Percentiles rank a stretch among this genome's conserved stretches.
phyloP scores from a whole-genome alignment of 345 rosid species.

The Populus alba region DNA sequence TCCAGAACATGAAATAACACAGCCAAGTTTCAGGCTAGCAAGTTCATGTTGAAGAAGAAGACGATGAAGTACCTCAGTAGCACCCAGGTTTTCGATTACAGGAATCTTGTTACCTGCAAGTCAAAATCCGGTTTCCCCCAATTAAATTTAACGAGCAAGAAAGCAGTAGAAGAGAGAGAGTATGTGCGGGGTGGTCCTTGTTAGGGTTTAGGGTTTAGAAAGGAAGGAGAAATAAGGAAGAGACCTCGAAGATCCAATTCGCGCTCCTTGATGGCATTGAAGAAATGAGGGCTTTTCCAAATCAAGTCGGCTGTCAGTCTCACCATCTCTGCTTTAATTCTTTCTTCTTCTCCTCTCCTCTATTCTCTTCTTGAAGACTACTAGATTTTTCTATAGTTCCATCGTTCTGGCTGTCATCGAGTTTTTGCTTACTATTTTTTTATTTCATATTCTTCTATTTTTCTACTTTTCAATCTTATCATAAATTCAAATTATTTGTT shows the following conservation, averaged over 20 bases:
- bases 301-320: conserved; percentile 96
- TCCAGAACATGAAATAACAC: too few species aligned
- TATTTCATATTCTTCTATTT: too few species aligned
- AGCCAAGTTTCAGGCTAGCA: not conserved
- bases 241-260: conserved; percentile 95
- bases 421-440: too few species aligned
- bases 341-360: not conserved
- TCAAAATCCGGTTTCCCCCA: not conserved
- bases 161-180: not conserved
- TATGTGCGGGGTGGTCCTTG: not conserved
- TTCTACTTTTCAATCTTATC: too few species aligned
- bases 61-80: conserved; percentile 67
- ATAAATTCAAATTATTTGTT: too few species aligned
- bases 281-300: conserved; percentile 98
- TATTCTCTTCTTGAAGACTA: not conserved
- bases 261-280: conserved; percentile 95
- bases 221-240: not conserved
- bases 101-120: conserved; percentile 85
- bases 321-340: conserved; percentile 54
- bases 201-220: conserved; percentile 11
- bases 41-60: not conserved
- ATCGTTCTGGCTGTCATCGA: too few species aligned
- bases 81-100: conserved; percentile 96
- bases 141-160: not conserved
- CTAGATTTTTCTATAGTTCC: too few species aligned